These are phyloP conservation scores for Conoideocrella luteorostrata DNA, from an alignment of 2,329 filamentous ascomycete species.

Conservation along the genomic window DNA sequence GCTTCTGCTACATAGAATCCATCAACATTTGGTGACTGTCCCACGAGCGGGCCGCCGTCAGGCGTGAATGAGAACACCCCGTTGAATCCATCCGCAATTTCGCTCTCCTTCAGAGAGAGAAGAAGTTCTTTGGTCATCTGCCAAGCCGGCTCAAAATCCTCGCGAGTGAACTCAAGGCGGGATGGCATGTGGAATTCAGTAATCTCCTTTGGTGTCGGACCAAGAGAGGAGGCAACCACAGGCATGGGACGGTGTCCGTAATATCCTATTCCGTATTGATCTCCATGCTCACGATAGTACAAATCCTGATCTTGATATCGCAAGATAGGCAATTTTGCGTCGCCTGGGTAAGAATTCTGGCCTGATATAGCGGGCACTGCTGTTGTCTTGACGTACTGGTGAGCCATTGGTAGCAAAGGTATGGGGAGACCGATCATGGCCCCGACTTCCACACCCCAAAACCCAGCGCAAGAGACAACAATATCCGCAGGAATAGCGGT, in stretches of 20 bases:
- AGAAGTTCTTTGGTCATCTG: constrained; percentile 47
- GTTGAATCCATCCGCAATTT: constrained; percentile 57
- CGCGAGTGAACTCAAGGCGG: constrained; percentile 49
- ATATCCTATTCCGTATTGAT: constrained; percentile 56
- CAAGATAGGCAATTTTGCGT: constrained; percentile 50
- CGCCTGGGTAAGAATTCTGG: constrained; percentile 34
- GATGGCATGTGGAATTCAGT: constrained; percentile 58
- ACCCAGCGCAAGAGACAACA: constrained; percentile 56
- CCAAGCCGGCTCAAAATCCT: constrained; percentile 58
- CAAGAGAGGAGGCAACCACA: constrained; percentile 47
- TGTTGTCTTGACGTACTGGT: constrained; percentile 59
- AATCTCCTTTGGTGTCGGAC: constrained; percentile 45
- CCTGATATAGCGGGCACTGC: constrained; percentile 35
- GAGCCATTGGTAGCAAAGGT: constrained; percentile 53
- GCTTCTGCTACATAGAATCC: constrained; percentile 60
- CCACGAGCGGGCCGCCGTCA: constrained; percentile 54
- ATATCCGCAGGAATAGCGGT: constrained; percentile 51
- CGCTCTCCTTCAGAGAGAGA: constrained; percentile 41
- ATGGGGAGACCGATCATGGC: constrained; percentile 53
- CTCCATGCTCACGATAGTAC: constrained; percentile 60
- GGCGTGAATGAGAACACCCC: constrained; percentile 62
- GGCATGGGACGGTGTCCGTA: constrained; percentile 59
- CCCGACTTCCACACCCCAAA: constrained; percentile 61
- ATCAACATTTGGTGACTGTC: constrained; percentile 50
- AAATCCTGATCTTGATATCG: constrained; percentile 58